Evolutionary conservation across 1,139 yeast species (phyloP).

Genomic region (Kluyveromyces marxianus): DNA sequence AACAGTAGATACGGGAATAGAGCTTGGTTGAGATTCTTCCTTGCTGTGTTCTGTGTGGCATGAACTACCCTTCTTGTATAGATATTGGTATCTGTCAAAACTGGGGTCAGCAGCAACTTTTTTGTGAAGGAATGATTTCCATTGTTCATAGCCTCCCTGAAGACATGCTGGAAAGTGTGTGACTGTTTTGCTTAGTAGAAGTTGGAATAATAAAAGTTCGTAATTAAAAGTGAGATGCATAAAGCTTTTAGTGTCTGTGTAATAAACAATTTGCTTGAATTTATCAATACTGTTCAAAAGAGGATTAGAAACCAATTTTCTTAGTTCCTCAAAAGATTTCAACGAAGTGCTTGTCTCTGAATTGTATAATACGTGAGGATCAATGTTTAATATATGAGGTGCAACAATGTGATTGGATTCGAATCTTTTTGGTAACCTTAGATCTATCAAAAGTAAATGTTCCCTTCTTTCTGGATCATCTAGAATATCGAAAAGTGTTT

Average conservation of each 20-base stretch:
- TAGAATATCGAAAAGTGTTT: conserved; percentile 6
- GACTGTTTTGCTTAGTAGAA: conserved; percentile 15
- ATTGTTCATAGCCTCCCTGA: conserved; percentile 30
- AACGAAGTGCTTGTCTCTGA: conserved; percentile 22
- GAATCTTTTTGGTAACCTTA: conserved; percentile 43
- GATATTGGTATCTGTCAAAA: conserved; percentile 7
- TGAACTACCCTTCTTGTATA: not conserved
- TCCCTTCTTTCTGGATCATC: conserved; percentile 10
- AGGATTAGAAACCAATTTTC: conserved; percentile 32
- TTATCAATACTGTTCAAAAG: conserved; percentile 39
- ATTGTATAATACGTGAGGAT: conserved; percentile 41
- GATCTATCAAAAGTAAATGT: conserved; percentile 45
- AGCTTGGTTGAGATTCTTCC: not conserved
- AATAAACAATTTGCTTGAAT: conserved; percentile 48
- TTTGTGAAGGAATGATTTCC: conserved; percentile 23
- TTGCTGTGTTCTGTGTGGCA: not conserved
- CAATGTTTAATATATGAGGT: conserved; percentile 47
- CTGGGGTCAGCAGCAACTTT: conserved; percentile 16
- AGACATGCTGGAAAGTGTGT: conserved; percentile 22
- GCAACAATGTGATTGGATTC: conserved; percentile 46
- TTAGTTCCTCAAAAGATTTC: conserved; percentile 36
- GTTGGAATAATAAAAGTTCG: conserved; percentile 23
- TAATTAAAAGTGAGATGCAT: conserved; percentile 32
- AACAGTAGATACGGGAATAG: not conserved
- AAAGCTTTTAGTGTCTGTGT: conserved; percentile 37